Base-by-base conservation (phyloP, 1,139 yeast genomes). In the Lodderomyces pseudojiufengensis region DNA sequence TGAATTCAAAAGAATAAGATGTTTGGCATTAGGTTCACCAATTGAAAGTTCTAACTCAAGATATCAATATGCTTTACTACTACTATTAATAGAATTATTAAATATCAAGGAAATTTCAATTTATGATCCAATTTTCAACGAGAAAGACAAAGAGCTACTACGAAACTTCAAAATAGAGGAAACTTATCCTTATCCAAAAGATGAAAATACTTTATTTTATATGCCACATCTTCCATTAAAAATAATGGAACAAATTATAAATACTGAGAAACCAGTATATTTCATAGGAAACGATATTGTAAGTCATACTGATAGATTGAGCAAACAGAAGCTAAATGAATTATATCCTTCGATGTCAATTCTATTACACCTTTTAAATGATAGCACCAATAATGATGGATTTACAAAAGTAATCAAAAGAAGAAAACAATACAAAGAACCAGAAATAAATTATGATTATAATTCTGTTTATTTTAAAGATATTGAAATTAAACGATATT, bases 141-240 rank as follows among this genome's bases (percentile, higher is more conserved):
- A 55, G 0, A 46, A 55, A 10, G 94, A 84, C 45, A 34, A 33
- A 10, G 48, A 49, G 5, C 48, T 66, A 13, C 52, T 77, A 3
- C 36, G 40, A 12, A 27, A 38, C 1, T 34, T 43, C 0, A 31
- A 14, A 2, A 57, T 65, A 26, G 45, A 58, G 43, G 38, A 58
- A 54, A 49, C 39, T 31, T 16, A 55, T 54, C 22, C 11, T 4
- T 24, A 11, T 9, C 31, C 24, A 24, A 20, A 51, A 35, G 30
- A 32, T 23, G 29, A 32, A 6, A 40, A 51, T 1, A 58, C 64
- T 0, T 52, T 82, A 2, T 78, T 63, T 46, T 84, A 76, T 49
- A 65, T 84, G 38, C 94, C 94, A 0, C 95, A 85, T 57, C 90
- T 90, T 0, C 86, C 88, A 1, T 57, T 82, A 28, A 65, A 61